phyloP scores from a whole-genome alignment of 345 rosid species.

The Eucalyptus curtisii region DNA sequence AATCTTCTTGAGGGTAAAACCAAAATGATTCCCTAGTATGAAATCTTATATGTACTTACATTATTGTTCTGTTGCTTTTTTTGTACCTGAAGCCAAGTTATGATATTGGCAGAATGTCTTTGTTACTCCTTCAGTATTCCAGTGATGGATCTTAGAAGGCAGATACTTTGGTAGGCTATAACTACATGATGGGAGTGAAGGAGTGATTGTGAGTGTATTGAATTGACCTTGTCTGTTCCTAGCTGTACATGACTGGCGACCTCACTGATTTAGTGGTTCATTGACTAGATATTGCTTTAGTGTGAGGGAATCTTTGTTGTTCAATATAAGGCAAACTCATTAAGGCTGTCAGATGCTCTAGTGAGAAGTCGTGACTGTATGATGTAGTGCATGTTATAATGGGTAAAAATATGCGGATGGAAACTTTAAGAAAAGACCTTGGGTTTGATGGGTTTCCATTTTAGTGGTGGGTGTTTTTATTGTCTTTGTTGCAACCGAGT shows the following conservation, averaged over 20 bases:
- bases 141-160: neutral
- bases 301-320: too few relatives aligned
- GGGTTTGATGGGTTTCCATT: neutral
- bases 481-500: too few relatives aligned
- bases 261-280: neutral
- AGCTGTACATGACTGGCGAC: neutral
- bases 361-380: too few relatives aligned
- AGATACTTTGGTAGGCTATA: neutral
- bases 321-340: too few relatives aligned
- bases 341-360: too few relatives aligned
- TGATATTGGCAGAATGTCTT: neutral
- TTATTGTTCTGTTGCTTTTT: neutral
- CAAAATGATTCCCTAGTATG: neutral
- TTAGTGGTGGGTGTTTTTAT: neutral
- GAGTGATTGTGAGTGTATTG: neutral
- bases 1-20: neutral
- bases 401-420: neutral
- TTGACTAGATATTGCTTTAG: too few relatives aligned
- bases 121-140: neutral
- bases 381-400: neutral
- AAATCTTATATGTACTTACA: neutral
- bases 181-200: neutral
- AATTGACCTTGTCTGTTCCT: neutral
- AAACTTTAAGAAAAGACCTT: neutral
- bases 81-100: neutral